Evolutionary conservation across 495 filamentous ascomycete genomes (phyloP).

Genomic region (Xylaria venustula): DNA sequence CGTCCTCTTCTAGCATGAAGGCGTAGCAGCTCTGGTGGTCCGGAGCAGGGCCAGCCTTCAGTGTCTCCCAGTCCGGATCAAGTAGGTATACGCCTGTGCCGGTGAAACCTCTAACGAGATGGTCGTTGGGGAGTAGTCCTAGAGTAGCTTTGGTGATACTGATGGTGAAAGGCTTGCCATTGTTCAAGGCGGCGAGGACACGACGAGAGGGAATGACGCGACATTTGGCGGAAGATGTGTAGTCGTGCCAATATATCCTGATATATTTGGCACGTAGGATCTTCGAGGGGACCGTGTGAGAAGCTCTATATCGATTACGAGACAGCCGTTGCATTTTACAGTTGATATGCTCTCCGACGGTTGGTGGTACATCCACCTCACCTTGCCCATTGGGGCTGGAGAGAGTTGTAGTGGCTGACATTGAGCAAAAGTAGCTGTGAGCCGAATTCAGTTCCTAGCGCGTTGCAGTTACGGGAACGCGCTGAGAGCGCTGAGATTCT

Average conservation of each 20-base stretch:
- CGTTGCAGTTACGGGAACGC: too few species aligned
- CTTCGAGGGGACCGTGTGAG: background rate
- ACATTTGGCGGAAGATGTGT: constrained; percentile 65
- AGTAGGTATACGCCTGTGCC: constrained; percentile 61
- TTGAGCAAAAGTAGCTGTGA: too few species aligned
- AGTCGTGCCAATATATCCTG: constrained; percentile 78
- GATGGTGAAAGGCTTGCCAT: constrained; percentile 48
- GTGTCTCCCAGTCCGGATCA: constrained; percentile 57
- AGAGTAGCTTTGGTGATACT: constrained; percentile 55
- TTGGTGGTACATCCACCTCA: too few species aligned
- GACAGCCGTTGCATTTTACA: too few species aligned
- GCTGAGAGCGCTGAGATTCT: too few species aligned
- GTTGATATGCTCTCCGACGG: too few species aligned
- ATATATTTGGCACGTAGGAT: constrained; percentile 49
- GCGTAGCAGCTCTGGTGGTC: constrained; percentile 62
- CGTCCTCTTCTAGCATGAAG: constrained; percentile 54
- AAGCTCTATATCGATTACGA: too few species aligned
- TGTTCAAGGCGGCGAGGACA: constrained; percentile 57
- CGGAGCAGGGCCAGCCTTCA: constrained; percentile 53
- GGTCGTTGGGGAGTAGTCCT: constrained; percentile 60
- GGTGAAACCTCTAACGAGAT: constrained; percentile 37
- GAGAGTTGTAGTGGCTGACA: too few species aligned
- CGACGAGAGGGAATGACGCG: constrained; percentile 68
- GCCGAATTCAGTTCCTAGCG: too few species aligned
- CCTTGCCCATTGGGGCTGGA: too few species aligned